A percentile compares a stretch with the other conserved stretches of the same genome.
Evolutionary conservation across 371 early-diverging fungal genomes (phyloP).

Genomic region (Chytridium lagenaria): DNA sequence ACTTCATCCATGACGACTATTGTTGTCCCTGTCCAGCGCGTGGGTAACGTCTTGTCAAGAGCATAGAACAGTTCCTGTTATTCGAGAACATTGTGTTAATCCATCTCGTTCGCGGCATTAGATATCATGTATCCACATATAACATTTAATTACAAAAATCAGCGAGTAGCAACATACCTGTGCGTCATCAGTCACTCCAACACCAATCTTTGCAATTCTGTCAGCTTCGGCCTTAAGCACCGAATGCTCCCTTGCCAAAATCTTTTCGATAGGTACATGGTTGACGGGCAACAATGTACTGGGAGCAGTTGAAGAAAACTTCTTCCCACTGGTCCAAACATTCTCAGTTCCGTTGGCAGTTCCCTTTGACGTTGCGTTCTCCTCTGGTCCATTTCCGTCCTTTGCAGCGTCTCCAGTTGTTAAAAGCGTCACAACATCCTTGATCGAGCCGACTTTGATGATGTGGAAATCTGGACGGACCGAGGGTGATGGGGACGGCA

Average conservation of each 20-base stretch:
- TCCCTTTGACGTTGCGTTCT: slow-evolving; percentile 4
- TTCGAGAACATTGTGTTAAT: neutral
- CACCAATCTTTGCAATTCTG: slow-evolving; percentile 40
- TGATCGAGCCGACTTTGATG: slow-evolving; percentile 36
- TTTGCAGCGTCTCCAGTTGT: neutral
- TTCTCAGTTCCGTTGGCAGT: neutral
- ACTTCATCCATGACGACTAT: slow-evolving; percentile 59
- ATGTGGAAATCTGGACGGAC: slow-evolving; percentile 41
- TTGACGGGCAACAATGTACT: slow-evolving; percentile 34
- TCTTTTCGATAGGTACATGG: slow-evolving; percentile 39
- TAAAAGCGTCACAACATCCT: slow-evolving; percentile 24
- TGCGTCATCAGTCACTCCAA: slow-evolving; percentile 47
- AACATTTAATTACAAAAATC: neutral
- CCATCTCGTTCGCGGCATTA: no score
- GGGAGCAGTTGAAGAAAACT: neutral
- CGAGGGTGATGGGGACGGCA: neutral
- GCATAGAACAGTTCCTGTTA: slow-evolving; percentile 52
- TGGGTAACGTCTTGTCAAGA: slow-evolving; percentile 54
- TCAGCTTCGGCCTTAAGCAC: slow-evolving; percentile 38
- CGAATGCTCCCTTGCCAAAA: slow-evolving; percentile 33
- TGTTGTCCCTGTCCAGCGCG: slow-evolving; percentile 41
- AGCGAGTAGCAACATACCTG: slow-evolving; percentile 36
- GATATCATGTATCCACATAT: neutral
- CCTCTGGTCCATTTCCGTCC: slow-evolving; percentile 9
- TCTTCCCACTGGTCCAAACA: slow-evolving; percentile 7